Conservation (phyloP, 176 grass and related monocot genomes). For the Oropetium thomaeum region DNA sequence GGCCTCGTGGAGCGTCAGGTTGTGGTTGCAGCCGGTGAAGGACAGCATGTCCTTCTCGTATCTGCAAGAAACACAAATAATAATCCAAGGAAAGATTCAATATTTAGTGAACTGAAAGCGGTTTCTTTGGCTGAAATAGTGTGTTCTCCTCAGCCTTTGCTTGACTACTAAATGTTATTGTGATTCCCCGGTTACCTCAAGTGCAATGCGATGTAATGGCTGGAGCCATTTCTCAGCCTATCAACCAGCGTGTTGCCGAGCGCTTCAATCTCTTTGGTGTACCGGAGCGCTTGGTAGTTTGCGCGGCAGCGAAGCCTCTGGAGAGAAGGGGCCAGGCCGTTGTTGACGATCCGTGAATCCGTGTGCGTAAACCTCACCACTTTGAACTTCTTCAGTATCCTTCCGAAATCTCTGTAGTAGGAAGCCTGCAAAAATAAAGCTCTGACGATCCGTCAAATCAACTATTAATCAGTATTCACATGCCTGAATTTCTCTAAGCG, state of each 20-base stretch:
- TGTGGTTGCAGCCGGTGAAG: conserved; percentile 74
- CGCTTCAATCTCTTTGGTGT: conserved; percentile 46
- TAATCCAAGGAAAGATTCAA: neutral
- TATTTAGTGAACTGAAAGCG: neutral
- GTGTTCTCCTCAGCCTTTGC: neutral
- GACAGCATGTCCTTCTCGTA: conserved; percentile 89
- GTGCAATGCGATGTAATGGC: conserved; percentile 74
- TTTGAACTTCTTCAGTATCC: conserved; percentile 44
- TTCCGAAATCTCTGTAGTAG: conserved; percentile 51
- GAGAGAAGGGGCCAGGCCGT: conserved; percentile 51
- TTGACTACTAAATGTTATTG: neutral
- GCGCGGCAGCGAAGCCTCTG: conserved; percentile 69
- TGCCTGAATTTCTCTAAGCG: neutral
- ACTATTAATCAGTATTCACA: conserved; percentile 19
- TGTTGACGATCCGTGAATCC: conserved; percentile 70
- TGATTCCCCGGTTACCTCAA: conserved; percentile 40
- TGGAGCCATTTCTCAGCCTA: conserved; percentile 38
- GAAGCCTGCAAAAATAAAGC: conserved; percentile 46
- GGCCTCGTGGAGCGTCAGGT: conserved; percentile 48
- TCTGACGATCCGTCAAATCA: conserved; percentile 28
- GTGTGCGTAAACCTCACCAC: conserved; percentile 67
- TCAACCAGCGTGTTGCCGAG: conserved; percentile 46
- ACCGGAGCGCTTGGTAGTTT: conserved; percentile 62
- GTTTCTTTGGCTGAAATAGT: neutral
- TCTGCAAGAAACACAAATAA: conserved; percentile 15